These are phyloP conservation scores for Ganoderma resinaceum DNA, from an alignment of 1,284 basidiomycete species.

Conservation along the genomic window DNA sequence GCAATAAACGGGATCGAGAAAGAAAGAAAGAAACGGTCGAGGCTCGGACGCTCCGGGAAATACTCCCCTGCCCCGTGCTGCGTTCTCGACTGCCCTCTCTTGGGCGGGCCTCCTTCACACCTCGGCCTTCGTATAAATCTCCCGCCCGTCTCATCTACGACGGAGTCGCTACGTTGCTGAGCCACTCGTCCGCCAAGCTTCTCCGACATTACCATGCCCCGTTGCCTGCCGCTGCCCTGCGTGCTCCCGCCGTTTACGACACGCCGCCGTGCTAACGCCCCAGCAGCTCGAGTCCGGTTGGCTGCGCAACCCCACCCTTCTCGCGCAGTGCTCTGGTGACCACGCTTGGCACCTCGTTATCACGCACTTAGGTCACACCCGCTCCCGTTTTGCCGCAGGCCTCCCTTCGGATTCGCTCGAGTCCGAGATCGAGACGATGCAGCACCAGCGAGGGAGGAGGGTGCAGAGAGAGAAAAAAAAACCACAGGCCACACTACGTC, in stretches of 20 bases:
- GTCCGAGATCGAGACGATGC: slow-evolving; percentile 4
- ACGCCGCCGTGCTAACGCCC: slow-evolving; percentile 1
- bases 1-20: too few relatives aligned
- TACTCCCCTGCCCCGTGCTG: neutral
- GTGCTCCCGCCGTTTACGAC: slow-evolving; percentile 1
- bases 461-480: neutral
- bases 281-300: slow-evolving; percentile 1
- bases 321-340: slow-evolving; percentile 8
- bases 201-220: slow-evolving; percentile 8
- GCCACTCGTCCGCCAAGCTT: slow-evolving; percentile 4
- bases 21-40: too few relatives aligned
- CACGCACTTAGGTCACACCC: neutral
- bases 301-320: slow-evolving; percentile 2
- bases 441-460: neutral
- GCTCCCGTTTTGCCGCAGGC: slow-evolving; percentile 4
- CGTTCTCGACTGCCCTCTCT: neutral
- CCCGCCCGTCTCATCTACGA: neutral
- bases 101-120: slow-evolving; percentile 7
- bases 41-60: neutral
- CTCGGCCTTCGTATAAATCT: slow-evolving; percentile 12
- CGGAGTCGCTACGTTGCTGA: slow-evolving; percentile 4
- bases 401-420: neutral
- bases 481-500: slow-evolving; percentile 1
- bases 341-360: neutral
- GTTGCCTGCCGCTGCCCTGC: neutral